Conservation (phyloP, 2,329 filamentous ascomycete genomes). For the Xylaria digitata region DNA sequence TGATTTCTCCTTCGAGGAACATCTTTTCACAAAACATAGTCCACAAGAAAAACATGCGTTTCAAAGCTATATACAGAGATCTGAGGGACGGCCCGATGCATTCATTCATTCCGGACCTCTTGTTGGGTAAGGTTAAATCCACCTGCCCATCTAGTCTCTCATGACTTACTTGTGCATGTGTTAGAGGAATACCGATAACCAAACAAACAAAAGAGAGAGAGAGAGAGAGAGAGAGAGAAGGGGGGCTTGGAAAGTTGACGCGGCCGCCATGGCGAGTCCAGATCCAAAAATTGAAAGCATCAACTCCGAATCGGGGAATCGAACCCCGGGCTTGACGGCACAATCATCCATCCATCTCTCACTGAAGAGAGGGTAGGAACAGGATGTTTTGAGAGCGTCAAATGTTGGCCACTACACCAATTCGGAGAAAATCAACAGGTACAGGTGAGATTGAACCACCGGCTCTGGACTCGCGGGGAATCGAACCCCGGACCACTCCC, state of each 20-base stretch:
- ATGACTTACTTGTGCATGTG: conserved; percentile 10
- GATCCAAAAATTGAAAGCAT: neutral
- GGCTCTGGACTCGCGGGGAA: conserved; percentile 43
- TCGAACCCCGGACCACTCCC: conserved; percentile 44
- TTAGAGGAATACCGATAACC: neutral
- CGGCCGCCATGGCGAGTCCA: neutral
- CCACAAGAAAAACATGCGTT: conserved; percentile 26
- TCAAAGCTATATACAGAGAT: neutral
- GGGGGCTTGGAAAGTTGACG: neutral
- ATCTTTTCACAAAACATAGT: neutral
- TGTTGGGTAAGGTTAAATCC: conserved; percentile 12
- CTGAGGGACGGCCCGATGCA: conserved; percentile 30
- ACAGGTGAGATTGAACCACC: conserved; percentile 33
- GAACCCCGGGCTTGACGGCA: conserved; percentile 48
- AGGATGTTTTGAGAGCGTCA: conserved; percentile 48
- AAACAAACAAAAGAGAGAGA: neutral
- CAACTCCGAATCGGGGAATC: conserved; percentile 50
- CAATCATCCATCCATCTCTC: neutral
- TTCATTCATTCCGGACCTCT: conserved; percentile 1
- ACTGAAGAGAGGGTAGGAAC: too few relatives aligned
- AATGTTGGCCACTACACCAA: conserved; percentile 53
- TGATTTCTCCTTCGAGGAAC: neutral
- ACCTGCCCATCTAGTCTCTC: neutral
- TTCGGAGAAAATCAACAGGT: conserved; percentile 44
- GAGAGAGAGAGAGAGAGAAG: neutral